phyloP scores from a whole-genome alignment of 345 rosid genomes.

The Populus alba region DNA sequence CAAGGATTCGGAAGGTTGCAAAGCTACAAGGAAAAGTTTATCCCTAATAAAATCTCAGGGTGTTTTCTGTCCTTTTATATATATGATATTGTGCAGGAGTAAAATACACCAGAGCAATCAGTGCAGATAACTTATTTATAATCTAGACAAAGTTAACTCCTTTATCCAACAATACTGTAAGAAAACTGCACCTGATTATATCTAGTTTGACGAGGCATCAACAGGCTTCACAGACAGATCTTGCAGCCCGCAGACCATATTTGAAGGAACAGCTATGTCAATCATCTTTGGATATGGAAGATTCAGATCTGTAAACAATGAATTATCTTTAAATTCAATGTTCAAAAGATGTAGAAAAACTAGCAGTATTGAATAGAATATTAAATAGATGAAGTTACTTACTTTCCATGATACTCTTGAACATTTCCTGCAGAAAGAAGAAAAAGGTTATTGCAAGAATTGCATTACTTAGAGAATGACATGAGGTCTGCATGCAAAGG shows the following conservation, averaged over 20 bases:
- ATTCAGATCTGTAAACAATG: constrained; percentile 53
- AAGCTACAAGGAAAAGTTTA: neutral
- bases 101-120: neutral
- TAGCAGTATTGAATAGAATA: neutral
- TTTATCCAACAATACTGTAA: too few relatives aligned
- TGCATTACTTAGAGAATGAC: neutral
- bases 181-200: neutral
- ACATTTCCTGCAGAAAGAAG: constrained; percentile 57
- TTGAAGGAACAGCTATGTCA: constrained; percentile 79
- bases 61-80: neutral
- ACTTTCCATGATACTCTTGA: constrained; percentile 82
- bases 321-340: neutral
- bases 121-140: neutral
- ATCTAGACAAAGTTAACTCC: neutral
- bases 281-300: constrained; percentile 90
- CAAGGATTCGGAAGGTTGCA: neutral
- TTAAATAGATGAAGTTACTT: constrained; percentile 26
- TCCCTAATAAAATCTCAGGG: neutral
- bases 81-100: neutral
- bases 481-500: too few relatives aligned
- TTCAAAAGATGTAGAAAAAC: neutral
- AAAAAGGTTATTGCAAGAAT: neutral
- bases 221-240: constrained; percentile 34
- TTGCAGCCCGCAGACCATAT: constrained; percentile 87
- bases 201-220: neutral